Evolutionary conservation across 345 rosid species (phyloP), one percentile per base, ranked within the genome.

Genomic region (Clarkia xantiana): DNA sequence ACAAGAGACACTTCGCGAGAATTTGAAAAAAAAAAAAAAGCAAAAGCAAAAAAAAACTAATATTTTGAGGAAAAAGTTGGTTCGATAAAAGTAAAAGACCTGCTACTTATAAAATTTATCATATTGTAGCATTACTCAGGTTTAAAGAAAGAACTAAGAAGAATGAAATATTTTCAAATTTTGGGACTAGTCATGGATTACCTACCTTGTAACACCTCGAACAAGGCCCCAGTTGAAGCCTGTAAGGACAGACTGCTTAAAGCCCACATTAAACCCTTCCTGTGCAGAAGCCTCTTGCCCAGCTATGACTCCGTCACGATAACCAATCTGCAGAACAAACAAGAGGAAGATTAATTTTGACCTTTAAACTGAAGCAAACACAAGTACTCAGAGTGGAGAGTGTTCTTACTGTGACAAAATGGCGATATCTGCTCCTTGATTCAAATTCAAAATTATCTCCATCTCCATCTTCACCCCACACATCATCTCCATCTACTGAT

Each of bases 271-370:
- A 53, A 81, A 90, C 51, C 97, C 97, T 58, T 77, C 76, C 38
- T 86, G 93, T 3, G 89, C 76, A 62, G 75, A 67, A 41, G 79
- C 80, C 55, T 86, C 85, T 68, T 79, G 76, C 51, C 94, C 94
- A 0, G 89, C 93, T 19, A 67, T 51, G 42, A 86, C 60, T 44
- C 97, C 95, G 34, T 83, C 95, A 17, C 90, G 86, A 60, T 80
- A 90, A 56, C 97, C 95, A 11, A 71, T 49, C 94, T 86, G 58
- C 43, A 48, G 54, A 48, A 52, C 48, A 19, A 7, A 45, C 47
- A 38, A 34, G 42, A 15, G 40, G 39, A 12, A 14, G 8, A 56
- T 29, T 19, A 15, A 8, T 52, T 39, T 46, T 13, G 9, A 34
- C 40, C 45, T 25, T 34, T 29, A 4, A 1, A 40, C 16, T 39